Conservation (phyloP, 495 filamentous ascomycete genomes). For the Sphaerosporella brunnea region DNA sequence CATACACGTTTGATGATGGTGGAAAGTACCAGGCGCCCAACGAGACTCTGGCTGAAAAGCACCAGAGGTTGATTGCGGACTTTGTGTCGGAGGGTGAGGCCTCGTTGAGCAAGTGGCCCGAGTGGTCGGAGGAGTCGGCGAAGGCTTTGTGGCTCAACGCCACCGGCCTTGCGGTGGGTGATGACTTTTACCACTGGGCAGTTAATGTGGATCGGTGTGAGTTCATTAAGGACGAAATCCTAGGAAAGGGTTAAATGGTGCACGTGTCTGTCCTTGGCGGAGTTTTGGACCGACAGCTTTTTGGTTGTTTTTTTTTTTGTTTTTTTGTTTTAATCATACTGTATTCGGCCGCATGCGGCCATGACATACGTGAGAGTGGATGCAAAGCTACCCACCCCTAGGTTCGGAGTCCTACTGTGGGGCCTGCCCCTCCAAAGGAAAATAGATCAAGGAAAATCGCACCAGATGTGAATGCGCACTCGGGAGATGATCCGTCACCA, state of each 20-base stretch:
- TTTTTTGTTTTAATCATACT: too few relatives aligned
- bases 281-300: too few relatives aligned
- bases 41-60: constrained; percentile 22
- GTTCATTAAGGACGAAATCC: constrained; percentile 7
- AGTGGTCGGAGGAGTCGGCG: constrained; percentile 11
- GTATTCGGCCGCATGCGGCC: too few relatives aligned
- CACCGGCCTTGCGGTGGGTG: constrained; percentile 10
- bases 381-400: too few relatives aligned
- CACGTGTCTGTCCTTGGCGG: too few relatives aligned
- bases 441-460: too few relatives aligned
- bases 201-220: constrained; percentile 12
- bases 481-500: too few relatives aligned
- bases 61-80: constrained; percentile 17
- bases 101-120: constrained; percentile 5
- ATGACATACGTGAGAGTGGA: too few relatives aligned
- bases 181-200: constrained; percentile 10
- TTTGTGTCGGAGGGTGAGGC: constrained; percentile 9
- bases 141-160: constrained; percentile 11
- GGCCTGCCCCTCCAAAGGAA: too few relatives aligned
- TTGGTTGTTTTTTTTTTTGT: too few relatives aligned
- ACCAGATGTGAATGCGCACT: too few relatives aligned
- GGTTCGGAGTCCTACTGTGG: too few relatives aligned
- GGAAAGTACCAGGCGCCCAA: constrained; percentile 16
- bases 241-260: constrained; percentile 4
- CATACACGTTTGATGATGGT: constrained; percentile 41